Conservation (phyloP, 257 asterid genomes). For the Solanum paucissectum region DNA sequence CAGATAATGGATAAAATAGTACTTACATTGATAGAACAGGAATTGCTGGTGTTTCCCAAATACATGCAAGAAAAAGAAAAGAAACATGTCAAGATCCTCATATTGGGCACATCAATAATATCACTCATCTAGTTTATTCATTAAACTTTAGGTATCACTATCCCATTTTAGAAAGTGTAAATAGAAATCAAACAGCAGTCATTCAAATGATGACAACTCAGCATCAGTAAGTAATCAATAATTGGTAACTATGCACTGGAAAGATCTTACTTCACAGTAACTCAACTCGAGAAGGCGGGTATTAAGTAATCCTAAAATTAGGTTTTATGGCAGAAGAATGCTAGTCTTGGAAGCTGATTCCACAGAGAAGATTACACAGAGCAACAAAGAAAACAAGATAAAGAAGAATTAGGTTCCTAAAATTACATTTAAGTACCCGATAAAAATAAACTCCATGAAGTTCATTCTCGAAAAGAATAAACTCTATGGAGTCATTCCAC, state of each 20-base stretch:
- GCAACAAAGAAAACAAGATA: not conserved
- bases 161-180: not conserved
- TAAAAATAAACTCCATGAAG: not conserved
- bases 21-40: conserved; percentile 98
- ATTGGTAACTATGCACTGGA: not conserved
- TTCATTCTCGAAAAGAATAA: not conserved
- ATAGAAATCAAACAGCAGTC: not conserved
- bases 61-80: conserved; percentile 16
- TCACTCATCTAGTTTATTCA: not conserved
- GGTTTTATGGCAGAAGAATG: not conserved
- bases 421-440: not conserved
- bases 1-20: not conserved
- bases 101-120: not conserved
- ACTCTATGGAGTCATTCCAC: not conserved
- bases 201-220: not conserved
- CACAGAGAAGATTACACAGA: not conserved
- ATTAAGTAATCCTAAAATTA: not conserved
- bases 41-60: conserved; percentile 54
- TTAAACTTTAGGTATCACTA: not conserved
- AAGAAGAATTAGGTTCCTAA: not conserved
- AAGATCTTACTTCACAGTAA: not conserved
- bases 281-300: not conserved
- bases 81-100: conserved; percentile 12
- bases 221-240: not conserved
- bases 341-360: not conserved